Percentiles rank a stretch among this genome's conserved stretches.
These are phyloP conservation scores for Porphyrellus cyaneotinctus DNA, from an alignment of 768 basidiomycete genomes.

Conservation along the genomic window DNA sequence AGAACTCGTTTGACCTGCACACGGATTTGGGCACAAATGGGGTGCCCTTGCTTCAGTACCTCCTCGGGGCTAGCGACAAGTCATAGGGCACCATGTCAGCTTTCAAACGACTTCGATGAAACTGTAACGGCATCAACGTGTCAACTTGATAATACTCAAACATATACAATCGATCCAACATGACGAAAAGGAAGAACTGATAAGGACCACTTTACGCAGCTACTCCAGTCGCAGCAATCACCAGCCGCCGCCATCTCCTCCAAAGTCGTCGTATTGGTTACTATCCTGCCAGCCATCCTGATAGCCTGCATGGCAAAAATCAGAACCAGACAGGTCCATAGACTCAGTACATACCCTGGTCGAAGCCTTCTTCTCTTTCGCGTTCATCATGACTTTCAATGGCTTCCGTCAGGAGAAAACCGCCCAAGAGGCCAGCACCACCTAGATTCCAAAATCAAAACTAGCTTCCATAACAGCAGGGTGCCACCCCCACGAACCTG, in stretches of 20 bases:
- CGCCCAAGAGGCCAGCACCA: slow-evolving; percentile 66
- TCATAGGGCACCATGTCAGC: no score
- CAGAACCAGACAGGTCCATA: neutral
- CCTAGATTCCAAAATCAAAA: slow-evolving; percentile 30
- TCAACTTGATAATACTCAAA: neutral
- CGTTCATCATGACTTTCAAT: slow-evolving; percentile 41
- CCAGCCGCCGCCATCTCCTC: slow-evolving; percentile 3
- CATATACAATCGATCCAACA: slow-evolving; percentile 13
- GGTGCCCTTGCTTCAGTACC: neutral
- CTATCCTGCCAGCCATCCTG: slow-evolving; percentile 20
- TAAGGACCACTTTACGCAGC: neutral
- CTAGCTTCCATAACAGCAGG: slow-evolving; percentile 1
- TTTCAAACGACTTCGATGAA: no score
- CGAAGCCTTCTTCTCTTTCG: slow-evolving; percentile 31
- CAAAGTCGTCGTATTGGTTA: neutral
- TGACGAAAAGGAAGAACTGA: neutral
- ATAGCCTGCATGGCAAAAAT: slow-evolving; percentile 27
- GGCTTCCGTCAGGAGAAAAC: slow-evolving; percentile 50
- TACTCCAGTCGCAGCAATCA: slow-evolving; percentile 1
- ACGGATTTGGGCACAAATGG: no score
- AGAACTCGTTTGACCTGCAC: no score
- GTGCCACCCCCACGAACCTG: slow-evolving; percentile 35
- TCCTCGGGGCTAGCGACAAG: no score
- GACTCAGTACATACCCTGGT: slow-evolving; percentile 31
- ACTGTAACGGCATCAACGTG: neutral